Conservation (phyloP, 2,329 filamentous ascomycete genomes). For the Botrytis aclada region DNA sequence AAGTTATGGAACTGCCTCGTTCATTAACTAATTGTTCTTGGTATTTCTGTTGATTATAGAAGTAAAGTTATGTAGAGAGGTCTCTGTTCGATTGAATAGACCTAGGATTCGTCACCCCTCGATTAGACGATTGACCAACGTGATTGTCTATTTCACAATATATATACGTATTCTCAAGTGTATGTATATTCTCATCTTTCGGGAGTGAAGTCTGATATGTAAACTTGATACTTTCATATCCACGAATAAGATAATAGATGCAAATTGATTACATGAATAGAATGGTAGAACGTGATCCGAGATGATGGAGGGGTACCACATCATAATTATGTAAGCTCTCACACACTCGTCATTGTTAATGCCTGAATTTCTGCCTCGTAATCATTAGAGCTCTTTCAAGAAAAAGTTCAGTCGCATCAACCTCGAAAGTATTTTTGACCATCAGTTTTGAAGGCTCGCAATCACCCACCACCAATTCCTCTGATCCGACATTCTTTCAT, state of each 20-base stretch:
- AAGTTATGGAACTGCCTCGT: accelerated
- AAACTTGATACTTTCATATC: not conserved
- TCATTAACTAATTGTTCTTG: too few species aligned
- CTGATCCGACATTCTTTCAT: conserved; percentile 16
- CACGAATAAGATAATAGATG: not conserved
- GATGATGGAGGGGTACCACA: not conserved
- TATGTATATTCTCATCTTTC: accelerated
- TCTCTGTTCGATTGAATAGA: not conserved
- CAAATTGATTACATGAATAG: not conserved
- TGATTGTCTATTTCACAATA: not conserved
- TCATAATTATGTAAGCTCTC: conserved; percentile 3
- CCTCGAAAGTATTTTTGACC: conserved; percentile 16
- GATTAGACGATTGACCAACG: not conserved
- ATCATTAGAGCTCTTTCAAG: conserved; percentile 20
- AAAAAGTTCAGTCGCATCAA: conserved; percentile 23
- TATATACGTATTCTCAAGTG: not conserved
- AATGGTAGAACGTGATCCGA: conserved; percentile 7
- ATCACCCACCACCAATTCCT: conserved; percentile 14
- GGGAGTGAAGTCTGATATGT: not conserved
- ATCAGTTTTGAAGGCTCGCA: conserved; percentile 9
- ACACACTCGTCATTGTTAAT: conserved; percentile 3
- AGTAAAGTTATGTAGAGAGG: not conserved
- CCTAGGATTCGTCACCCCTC: not conserved
- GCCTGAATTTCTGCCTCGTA: conserved; percentile 12
- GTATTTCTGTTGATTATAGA: not conserved